Base-by-base conservation (phyloP, 139 green algal genomes). In the Nannochloris sp. region DNA sequence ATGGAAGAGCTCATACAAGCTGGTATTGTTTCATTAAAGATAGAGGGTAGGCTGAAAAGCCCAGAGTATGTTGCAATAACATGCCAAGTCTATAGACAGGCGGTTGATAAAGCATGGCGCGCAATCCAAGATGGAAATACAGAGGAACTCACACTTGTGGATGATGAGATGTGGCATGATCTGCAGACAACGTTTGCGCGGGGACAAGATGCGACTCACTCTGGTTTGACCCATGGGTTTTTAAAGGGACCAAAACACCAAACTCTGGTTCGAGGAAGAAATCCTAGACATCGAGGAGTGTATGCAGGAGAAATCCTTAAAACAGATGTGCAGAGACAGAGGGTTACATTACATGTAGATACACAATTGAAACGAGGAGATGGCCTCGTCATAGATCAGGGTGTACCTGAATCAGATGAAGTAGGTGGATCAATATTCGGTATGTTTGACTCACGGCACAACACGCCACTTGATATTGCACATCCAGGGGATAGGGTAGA, bases 61-160 rank as follows among this genome's bases (percentile, higher is more conserved):
- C 84, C 86, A 5, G 88, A 95, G 68, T 95, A 93, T 69, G 86
- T 93, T 11, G 80, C 82, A 1, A 51, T 84, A n/a, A 91, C 86
- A 0, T 91, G 85, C 2, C 16, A 20, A 26, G 62, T 71, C 8
- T 88, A 85, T 59, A 51, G 83, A 1, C 25, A 65, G 0, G 87
- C 87, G 10, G 79, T 93, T 20, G 87, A 95, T 58, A 72, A 67
- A 3, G 86, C 86, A 14, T 93, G 84, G 87, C 73, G 73, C 14
- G 63, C 65, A 17, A 25, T 20, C 4, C 55, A 60, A 17, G 9
- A 13, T n/a, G 29, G 50, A 23, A 49, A 59, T 29, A 40, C 20
- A 6, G 14, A 17, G 13, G 62, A 56, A 3, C 62, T 31, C 10
- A 57, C 46, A 30, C 40, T 23, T 1, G 71, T 49, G 16, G 45